Percentiles rank a stretch among this genome's conserved stretches.
phyloP scores from a whole-genome alignment of 2,329 filamentous ascomycete genomes.

The Allantophomopsis cytisporea region DNA sequence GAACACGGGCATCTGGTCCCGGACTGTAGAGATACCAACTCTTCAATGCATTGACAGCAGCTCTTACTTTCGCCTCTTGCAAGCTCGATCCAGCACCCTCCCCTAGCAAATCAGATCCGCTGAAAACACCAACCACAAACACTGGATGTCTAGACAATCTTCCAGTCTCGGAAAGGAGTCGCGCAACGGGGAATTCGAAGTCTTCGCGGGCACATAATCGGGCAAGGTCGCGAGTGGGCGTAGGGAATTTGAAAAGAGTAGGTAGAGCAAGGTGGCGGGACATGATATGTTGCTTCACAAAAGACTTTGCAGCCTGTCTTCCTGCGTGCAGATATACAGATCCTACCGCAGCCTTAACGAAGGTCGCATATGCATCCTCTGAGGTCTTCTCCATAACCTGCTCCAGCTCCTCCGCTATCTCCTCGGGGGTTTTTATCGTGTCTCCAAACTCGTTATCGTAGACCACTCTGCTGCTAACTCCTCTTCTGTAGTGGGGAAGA shows the following conservation, averaged over 20 bases:
- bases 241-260: conserved; percentile 69
- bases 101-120: conserved; percentile 78
- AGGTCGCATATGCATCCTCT: conserved; percentile 50
- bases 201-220: conserved; percentile 77
- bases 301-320: conserved; percentile 62
- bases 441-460: conserved; percentile 81
- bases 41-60: conserved; percentile 77
- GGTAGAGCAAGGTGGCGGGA: conserved; percentile 65
- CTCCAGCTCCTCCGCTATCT: conserved; percentile 12
- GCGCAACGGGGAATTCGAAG: conserved; percentile 76
- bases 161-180: conserved; percentile 84
- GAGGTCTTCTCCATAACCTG: conserved; percentile 11
- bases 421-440: conserved; percentile 17
- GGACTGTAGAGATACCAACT: conserved; percentile 95
- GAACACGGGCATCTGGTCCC: conserved; percentile 22
- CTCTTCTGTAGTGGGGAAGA: conserved; percentile 42
- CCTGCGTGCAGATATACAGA: conserved; percentile 79
- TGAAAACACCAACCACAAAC: conserved; percentile 88
- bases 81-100: conserved; percentile 76
- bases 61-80: conserved; percentile 63
- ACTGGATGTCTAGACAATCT: conserved; percentile 75
- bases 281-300: conserved; percentile 75
- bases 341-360: conserved; percentile 74
- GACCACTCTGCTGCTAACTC: conserved; percentile 64
- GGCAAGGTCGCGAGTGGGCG: conserved; percentile 72